Evolutionary conservation across 2,329 filamentous ascomycete species (phyloP).

Genomic region (Cordyceps cateniannulata): DNA sequence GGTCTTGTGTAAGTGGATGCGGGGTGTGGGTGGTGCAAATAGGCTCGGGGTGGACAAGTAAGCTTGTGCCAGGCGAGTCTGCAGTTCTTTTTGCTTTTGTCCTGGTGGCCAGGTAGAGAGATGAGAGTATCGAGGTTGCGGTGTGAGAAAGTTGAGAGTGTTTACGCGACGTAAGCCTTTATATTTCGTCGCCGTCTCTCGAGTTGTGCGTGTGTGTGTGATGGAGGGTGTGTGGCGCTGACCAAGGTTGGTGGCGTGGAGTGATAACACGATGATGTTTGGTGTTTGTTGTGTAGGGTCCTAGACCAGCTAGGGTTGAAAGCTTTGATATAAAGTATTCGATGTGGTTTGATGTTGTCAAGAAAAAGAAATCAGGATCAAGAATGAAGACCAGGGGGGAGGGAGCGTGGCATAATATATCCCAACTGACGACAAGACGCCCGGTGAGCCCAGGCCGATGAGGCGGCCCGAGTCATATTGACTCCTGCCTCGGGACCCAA

Average conservation of each 20-base stretch:
- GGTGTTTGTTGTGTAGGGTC: background rate
- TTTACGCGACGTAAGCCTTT: background rate
- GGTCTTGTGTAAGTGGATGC: constrained; percentile 8
- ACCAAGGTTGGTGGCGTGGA: background rate
- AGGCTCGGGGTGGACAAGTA: background rate
- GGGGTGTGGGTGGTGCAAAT: constrained; percentile 4
- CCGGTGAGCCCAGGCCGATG: background rate
- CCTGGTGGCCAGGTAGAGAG: background rate
- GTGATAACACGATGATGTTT: background rate
- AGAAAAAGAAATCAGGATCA: background rate
- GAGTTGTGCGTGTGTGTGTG: background rate
- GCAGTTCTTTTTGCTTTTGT: background rate
- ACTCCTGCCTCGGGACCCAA: constrained; percentile 11
- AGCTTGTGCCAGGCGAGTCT: background rate
- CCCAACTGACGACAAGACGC: background rate
- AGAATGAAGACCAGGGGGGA: background rate
- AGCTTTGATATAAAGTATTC: background rate
- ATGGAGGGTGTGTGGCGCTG: background rate
- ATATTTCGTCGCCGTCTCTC: background rate
- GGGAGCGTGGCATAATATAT: constrained; percentile 8
- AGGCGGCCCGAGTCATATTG: constrained; percentile 11
- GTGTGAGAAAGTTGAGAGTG: background rate
- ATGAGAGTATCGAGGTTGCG: background rate
- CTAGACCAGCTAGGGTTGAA: constrained; percentile 8
- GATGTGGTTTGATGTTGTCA: background rate